phyloP scores from a whole-genome alignment of 75 land plant species.

The Picea glauca region DNA sequence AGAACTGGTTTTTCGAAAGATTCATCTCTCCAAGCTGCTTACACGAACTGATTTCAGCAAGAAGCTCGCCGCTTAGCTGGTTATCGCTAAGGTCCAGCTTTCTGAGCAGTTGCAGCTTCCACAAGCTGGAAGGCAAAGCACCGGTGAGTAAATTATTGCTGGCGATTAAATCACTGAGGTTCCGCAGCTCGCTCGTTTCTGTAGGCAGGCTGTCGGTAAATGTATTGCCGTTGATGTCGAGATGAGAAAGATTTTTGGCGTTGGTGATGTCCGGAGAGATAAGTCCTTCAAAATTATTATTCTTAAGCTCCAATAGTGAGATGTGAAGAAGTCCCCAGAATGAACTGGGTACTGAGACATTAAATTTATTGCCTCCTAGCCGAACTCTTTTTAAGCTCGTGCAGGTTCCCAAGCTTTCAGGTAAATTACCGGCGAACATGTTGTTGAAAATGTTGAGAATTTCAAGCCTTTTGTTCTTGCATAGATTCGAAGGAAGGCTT shows the following conservation, averaged over 20 bases:
- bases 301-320: conserved; percentile 42
- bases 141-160: conserved; percentile 30
- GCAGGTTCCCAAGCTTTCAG: conserved; percentile 44
- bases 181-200: conserved; percentile 27
- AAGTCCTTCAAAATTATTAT: conserved; percentile 42
- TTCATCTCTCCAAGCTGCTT: conserved; percentile 51
- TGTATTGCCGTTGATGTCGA: conserved; percentile 60
- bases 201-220: conserved; percentile 50
- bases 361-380: conserved; percentile 36
- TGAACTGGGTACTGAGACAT: conserved; percentile 41
- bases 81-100: conserved; percentile 37
- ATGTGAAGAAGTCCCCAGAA: conserved; percentile 60
- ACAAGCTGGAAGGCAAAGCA: conserved; percentile 21
- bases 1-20: conserved; percentile 30
- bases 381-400: conserved; percentile 41
- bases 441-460: conserved; percentile 60
- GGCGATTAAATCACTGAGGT: conserved; percentile 30
- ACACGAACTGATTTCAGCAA: conserved; percentile 22
- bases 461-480: conserved; percentile 41
- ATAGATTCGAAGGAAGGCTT: conserved; percentile 32
- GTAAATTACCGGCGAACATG: conserved; percentile 44
- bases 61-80: conserved; percentile 31
- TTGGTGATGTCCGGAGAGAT: conserved; percentile 38
- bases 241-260: conserved; percentile 28
- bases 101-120: conserved; percentile 11